Conservation (phyloP, 164 flowering plant species). For the Vitis rotundifolia region DNA sequence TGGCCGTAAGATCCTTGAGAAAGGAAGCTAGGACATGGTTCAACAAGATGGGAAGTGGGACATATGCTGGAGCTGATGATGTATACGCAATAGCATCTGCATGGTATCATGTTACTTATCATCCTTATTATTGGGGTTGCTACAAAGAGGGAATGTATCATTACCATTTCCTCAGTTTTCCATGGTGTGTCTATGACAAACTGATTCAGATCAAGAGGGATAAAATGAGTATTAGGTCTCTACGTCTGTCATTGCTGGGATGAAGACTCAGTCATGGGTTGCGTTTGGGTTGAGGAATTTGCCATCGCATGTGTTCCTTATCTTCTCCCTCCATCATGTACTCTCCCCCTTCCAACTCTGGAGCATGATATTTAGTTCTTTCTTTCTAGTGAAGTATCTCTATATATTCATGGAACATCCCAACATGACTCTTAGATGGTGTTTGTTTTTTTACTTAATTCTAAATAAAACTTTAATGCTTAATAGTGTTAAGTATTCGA, state of each 20-base stretch:
- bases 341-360: not conserved
- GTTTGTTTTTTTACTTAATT: too few relatives aligned
- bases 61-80: slow-evolving; percentile 26
- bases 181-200: slow-evolving; percentile 84
- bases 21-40: slow-evolving; percentile 77
- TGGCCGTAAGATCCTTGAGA: slow-evolving; percentile 65
- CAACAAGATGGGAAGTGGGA: slow-evolving; percentile 23
- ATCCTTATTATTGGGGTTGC: slow-evolving; percentile 56
- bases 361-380: not conserved
- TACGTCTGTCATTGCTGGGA: not conserved
- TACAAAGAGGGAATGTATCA: slow-evolving; percentile 64
- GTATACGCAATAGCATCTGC: slow-evolving; percentile 75
- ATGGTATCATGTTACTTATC: slow-evolving; percentile 88
- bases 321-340: too few relatives aligned
- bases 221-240: not conserved
- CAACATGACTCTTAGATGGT: too few relatives aligned
- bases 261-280: not conserved
- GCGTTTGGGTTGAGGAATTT: not conserved
- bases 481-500: too few relatives aligned
- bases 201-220: slow-evolving; percentile 63
- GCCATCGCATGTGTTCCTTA: too few relatives aligned
- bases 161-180: slow-evolving; percentile 75
- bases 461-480: too few relatives aligned
- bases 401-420: too few relatives aligned
- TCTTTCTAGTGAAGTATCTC: too few relatives aligned